Evolutionary conservation across 1,139 yeast genomes (phyloP).

Genomic region (Taphrina confusa): DNA sequence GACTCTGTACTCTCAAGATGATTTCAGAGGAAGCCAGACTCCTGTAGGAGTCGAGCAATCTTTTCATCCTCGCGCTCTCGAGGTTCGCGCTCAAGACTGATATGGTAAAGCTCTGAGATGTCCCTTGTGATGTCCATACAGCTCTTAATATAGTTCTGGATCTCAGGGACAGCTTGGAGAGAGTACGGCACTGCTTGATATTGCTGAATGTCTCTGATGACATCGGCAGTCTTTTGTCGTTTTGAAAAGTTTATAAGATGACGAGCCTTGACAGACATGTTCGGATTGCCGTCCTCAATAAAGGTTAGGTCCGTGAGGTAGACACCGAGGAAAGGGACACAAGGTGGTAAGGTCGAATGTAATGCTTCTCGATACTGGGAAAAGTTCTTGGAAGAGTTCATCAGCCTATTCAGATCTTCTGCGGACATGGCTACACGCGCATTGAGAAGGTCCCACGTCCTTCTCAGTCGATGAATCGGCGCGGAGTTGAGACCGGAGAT

Average conservation of each 20-base stretch:
- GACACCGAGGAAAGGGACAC: slow-evolving; percentile 93
- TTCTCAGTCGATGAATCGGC: slow-evolving; percentile 78
- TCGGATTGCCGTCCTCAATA: slow-evolving; percentile 90
- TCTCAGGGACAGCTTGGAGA: slow-evolving; percentile 62
- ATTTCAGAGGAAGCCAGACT: slow-evolving; percentile 40
- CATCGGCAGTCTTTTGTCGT: slow-evolving; percentile 70
- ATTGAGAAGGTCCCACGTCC: slow-evolving; percentile 78
- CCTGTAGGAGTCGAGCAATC: slow-evolving; percentile 41
- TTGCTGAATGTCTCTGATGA: slow-evolving; percentile 72
- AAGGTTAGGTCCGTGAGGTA: slow-evolving; percentile 87
- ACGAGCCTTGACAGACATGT: slow-evolving; percentile 57
- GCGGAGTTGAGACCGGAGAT: slow-evolving; percentile 86
- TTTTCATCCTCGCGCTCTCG: slow-evolving; percentile 42
- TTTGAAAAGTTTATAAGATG: slow-evolving; percentile 76
- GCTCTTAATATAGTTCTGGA: slow-evolving; percentile 52
- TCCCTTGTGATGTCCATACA: slow-evolving; percentile 38
- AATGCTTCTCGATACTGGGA: slow-evolving; percentile 82
- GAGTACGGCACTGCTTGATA: slow-evolving; percentile 69
- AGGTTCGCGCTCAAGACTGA: slow-evolving; percentile 41
- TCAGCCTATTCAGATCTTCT: slow-evolving; percentile 72
- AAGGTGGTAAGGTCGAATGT: slow-evolving; percentile 71
- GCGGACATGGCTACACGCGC: slow-evolving; percentile 56
- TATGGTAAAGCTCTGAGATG: slow-evolving; percentile 40
- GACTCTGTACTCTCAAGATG: too few species aligned
- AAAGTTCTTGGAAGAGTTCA: slow-evolving; percentile 87